A percentile compares a stretch with the other conserved stretches of the same genome.
Conservation (phyloP, 805 yeast genomes). For the Kodamaea laetipori region DNA sequence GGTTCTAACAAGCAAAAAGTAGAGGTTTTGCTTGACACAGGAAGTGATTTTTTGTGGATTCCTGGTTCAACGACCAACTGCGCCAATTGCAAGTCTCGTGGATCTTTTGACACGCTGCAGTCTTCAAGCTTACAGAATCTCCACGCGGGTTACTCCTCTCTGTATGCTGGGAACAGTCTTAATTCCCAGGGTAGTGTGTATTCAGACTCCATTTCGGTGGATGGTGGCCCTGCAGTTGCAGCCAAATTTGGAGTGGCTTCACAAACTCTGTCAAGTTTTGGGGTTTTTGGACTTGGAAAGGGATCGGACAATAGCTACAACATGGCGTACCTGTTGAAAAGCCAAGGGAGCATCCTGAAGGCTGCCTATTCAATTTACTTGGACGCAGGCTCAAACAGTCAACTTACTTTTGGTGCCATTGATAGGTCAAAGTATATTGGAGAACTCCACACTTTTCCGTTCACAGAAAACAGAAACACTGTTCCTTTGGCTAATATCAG, state of each 20-base stretch:
- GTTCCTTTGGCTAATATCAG: background rate
- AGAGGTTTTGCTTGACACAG: constrained; percentile 14
- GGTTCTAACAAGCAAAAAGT: constrained; percentile 14
- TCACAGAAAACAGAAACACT: background rate
- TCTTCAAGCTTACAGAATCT: constrained; percentile 12
- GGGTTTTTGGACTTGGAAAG: constrained; percentile 12
- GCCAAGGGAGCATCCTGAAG: constrained; percentile 13
- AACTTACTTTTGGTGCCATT: constrained; percentile 23
- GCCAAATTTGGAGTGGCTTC: constrained; percentile 11
- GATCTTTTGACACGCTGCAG: constrained; percentile 10
- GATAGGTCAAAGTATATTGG: constrained; percentile 20
- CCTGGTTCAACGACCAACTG: constrained; percentile 8
- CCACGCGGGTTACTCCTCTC: background rate
- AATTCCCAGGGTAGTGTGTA: constrained; percentile 1
- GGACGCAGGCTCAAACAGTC: constrained; percentile 17
- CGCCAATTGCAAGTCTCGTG: constrained; percentile 6
- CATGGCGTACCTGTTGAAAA: constrained; percentile 12
- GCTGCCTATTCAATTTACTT: constrained; percentile 21
- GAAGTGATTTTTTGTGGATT: constrained; percentile 16
- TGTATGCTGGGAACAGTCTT: constrained; percentile 5
- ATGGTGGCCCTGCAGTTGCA: constrained; percentile 7
- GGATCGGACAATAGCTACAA: constrained; percentile 2
- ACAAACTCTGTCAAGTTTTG: constrained; percentile 1
- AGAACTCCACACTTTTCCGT: constrained; percentile 1
- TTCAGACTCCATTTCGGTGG: constrained; percentile 3